Conservation (phyloP, 2,329 filamentous ascomycete species). For the Sporothrix dimorphospora region DNA sequence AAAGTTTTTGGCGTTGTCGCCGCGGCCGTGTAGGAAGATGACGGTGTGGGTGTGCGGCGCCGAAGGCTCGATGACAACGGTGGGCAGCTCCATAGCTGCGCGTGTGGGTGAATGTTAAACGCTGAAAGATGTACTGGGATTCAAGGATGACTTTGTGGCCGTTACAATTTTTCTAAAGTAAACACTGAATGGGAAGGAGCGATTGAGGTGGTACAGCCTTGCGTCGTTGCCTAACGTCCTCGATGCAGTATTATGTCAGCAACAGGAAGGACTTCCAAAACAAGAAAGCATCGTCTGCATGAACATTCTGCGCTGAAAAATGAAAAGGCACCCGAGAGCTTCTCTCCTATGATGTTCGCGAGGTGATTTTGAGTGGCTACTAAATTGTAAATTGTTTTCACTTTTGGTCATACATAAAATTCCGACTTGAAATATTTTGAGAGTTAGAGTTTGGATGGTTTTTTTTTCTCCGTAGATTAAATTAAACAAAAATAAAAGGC, state of each 20-base stretch:
- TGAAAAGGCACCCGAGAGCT: too few relatives aligned
- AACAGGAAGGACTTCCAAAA: background rate
- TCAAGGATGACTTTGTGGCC: too few relatives aligned
- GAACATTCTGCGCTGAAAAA: background rate
- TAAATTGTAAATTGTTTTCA: too few relatives aligned
- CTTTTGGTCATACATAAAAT: too few relatives aligned
- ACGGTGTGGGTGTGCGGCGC: slow-evolving; percentile 46
- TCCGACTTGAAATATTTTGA: too few relatives aligned
- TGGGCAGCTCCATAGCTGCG: background rate
- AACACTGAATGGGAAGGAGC: background rate
- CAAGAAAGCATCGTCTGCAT: background rate
- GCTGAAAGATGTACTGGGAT: too few relatives aligned
- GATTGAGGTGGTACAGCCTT: background rate
- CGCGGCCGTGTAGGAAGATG: slow-evolving; percentile 51
- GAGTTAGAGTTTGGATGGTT: too few relatives aligned
- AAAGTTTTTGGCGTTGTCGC: slow-evolving; percentile 43
- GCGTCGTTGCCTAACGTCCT: background rate
- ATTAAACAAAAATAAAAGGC: too few relatives aligned
- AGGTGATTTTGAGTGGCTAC: background rate
- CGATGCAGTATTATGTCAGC: background rate
- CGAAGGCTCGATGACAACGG: background rate
- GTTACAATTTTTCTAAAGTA: too few relatives aligned
- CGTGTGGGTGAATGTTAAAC: background rate
- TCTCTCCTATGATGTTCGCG: too few relatives aligned
- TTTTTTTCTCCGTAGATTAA: too few relatives aligned